Percentiles rank a stretch among this genome's conserved stretches.
Evolutionary conservation across 345 rosid species (phyloP).

Genomic region (Aquilaria malaccensis): DNA sequence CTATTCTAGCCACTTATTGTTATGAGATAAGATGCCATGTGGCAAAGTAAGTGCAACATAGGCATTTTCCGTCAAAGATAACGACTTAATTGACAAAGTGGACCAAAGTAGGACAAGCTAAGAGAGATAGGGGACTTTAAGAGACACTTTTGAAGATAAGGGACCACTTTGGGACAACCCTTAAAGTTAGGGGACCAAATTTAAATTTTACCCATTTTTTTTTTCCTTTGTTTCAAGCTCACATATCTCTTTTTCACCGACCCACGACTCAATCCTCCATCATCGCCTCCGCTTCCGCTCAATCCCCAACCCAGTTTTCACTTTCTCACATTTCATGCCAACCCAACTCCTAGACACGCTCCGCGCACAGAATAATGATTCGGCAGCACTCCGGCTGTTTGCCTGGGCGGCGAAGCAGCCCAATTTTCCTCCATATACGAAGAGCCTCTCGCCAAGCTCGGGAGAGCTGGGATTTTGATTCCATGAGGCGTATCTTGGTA

Average conservation of each 20-base stretch:
- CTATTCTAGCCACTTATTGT: too few species aligned
- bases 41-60: too few species aligned
- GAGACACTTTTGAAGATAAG: too few species aligned
- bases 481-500: conserved; percentile 44
- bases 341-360: conserved; percentile 66
- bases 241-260: conserved; percentile 21
- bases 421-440: conserved; percentile 48
- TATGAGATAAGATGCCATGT: too few species aligned
- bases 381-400: conserved; percentile 61
- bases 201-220: too few species aligned
- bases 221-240: conserved; percentile 16
- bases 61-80: too few species aligned
- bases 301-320: conserved; percentile 22
- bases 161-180: too few species aligned
- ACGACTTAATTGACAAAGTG: too few species aligned
- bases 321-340: conserved; percentile 50
- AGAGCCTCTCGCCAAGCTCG: conserved; percentile 59
- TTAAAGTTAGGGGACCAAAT: too few species aligned
- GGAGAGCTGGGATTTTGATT: conserved; percentile 57
- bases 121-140: too few species aligned
- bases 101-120: too few species aligned
- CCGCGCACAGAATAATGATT: conserved; percentile 60
- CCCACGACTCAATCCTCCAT: conserved; percentile 22
- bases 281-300: conserved; percentile 28
- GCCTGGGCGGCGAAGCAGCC: conserved; percentile 75